Conservation (phyloP, 306 rosid species). For the Mucuna pruriens region DNA sequence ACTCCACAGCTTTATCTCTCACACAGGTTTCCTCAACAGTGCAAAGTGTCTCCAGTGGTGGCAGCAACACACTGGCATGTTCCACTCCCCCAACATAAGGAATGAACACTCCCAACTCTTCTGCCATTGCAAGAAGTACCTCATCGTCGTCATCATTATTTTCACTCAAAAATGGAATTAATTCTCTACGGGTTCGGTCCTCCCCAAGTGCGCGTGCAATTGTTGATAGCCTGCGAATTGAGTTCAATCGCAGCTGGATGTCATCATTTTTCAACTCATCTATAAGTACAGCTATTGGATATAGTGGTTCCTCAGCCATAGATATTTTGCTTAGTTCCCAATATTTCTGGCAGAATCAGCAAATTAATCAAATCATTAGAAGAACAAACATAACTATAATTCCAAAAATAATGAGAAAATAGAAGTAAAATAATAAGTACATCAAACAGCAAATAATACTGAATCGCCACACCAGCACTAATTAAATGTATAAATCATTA, state of each 20-base stretch:
- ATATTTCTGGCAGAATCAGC: conserved; percentile 35
- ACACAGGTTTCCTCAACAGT: conserved; percentile 88
- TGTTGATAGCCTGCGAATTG: conserved; percentile 80
- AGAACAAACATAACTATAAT: not conserved
- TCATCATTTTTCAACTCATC: conserved; percentile 89
- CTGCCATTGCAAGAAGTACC: conserved; percentile 88
- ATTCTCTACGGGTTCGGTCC: conserved; percentile 76
- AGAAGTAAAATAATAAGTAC: not conserved
- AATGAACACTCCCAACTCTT: conserved; percentile 83
- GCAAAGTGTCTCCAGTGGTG: conserved; percentile 81
- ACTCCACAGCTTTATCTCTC: conserved; percentile 86
- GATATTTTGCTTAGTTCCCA: conserved; percentile 58
- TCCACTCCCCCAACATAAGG: conserved; percentile 91
- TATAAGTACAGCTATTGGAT: conserved; percentile 82
- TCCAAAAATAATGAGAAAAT: not conserved
- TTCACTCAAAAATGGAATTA: conserved; percentile 82
- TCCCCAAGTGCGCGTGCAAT: conserved; percentile 90
- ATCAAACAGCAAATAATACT: not conserved
- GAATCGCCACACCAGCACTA: not conserved
- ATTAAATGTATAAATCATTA: not conserved
- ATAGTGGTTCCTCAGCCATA: conserved; percentile 71
- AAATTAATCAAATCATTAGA: conserved; percentile 12
- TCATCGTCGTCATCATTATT: conserved; percentile 87
- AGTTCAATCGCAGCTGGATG: conserved; percentile 83
- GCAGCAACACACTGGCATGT: conserved; percentile 75